These are phyloP conservation scores for Bruguiera hainesii DNA, from an alignment of 441 rosid species.

Conservation along the genomic window DNA sequence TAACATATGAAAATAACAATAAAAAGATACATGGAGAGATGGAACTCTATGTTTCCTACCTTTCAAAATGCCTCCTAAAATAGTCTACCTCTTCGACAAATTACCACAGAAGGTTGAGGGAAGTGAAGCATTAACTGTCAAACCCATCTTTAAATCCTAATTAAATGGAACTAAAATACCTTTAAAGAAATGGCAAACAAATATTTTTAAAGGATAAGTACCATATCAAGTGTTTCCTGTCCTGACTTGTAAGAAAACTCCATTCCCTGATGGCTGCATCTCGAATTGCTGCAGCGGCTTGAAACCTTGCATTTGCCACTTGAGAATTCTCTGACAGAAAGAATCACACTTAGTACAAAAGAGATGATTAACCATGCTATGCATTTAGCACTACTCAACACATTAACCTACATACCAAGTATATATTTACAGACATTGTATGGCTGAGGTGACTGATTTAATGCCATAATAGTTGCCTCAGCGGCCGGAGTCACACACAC, in stretches of 20 bases:
- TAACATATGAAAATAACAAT: too few species aligned
- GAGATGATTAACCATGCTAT: not conserved
- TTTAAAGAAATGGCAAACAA: too few species aligned
- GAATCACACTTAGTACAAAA: not conserved
- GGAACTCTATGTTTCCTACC: too few species aligned
- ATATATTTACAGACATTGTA: conserved; percentile 83
- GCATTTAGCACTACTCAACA: not conserved
- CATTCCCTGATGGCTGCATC: conserved; percentile 98
- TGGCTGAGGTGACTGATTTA: conserved; percentile 83
- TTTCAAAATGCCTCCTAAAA: too few species aligned
- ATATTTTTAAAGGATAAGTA: conserved; percentile 14
- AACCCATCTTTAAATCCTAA: too few species aligned
- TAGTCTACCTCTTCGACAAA: too few species aligned
- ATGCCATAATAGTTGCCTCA: conserved; percentile 75
- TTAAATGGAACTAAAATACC: too few species aligned
- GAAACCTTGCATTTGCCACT: conserved; percentile 90
- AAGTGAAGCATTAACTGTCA: too few species aligned
- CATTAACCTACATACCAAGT: conserved; percentile 53
- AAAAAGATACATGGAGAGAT: too few species aligned
- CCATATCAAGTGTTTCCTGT: conserved; percentile 80
- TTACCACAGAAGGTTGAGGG: too few species aligned
- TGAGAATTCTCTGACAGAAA: conserved; percentile 72
- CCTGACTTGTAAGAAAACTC: conserved; percentile 72
- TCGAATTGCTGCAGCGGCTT: conserved; percentile 92
- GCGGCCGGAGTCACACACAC: conserved; percentile 80